Percentiles rank a stretch among this genome's conserved stretches.
Conservation (phyloP, 164 flowering plant genomes). For the Vitis cinerea region DNA sequence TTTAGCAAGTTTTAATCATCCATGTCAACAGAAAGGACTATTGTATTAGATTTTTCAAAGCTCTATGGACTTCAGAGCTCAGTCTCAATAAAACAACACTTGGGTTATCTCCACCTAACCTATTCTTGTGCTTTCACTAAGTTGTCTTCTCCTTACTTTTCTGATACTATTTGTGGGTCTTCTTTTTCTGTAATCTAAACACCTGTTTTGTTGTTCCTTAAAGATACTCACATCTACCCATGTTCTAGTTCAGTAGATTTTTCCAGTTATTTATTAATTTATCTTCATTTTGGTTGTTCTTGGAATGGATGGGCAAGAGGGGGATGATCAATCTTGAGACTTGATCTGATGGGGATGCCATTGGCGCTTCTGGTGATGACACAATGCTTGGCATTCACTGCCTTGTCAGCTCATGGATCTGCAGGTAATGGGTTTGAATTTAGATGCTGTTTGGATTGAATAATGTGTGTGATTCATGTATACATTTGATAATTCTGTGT, state of each 20-base stretch:
- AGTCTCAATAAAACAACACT: not conserved
- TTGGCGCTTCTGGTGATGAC: conserved; percentile 17
- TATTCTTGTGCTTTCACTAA: not conserved
- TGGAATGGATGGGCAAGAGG: conserved; percentile 8
- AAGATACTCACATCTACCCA: not conserved
- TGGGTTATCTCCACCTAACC: conserved; percentile 13
- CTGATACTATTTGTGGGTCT: conserved; percentile 27
- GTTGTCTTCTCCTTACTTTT: conserved; percentile 9
- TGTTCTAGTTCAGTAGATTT: not conserved
- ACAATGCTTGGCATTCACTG: conserved; percentile 7
- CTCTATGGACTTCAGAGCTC: conserved; percentile 9
- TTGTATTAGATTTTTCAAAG: conserved; percentile 10
- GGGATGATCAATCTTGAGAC: conserved; percentile 15
- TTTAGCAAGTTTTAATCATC: not conserved
- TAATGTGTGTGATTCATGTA: not conserved
- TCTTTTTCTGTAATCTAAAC: conserved; percentile 3
- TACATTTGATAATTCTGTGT: too few species aligned
- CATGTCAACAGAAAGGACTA: not conserved
- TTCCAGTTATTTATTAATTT: conserved; percentile 1
- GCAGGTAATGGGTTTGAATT: conserved; percentile 40
- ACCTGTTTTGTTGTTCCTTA: conserved; percentile 8
- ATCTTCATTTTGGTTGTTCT: conserved; percentile 3
- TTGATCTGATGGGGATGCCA: conserved; percentile 30
- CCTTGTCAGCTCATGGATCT: conserved; percentile 38
- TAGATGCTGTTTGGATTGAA: conserved; percentile 3